Base-by-base conservation (phyloP, 306 rosid genomes). In the Hippophae tibetana region DNA sequence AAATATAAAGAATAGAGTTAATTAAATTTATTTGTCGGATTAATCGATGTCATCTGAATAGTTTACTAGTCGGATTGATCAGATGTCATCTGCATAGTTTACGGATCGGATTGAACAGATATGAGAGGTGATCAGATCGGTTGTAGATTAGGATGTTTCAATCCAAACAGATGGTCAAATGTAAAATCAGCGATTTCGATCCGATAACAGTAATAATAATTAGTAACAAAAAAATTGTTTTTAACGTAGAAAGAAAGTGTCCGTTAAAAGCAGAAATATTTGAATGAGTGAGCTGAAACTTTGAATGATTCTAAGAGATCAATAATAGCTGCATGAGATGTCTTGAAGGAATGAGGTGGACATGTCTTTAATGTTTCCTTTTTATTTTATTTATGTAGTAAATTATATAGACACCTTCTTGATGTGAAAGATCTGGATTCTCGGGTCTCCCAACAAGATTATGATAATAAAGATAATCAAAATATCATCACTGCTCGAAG, bases 361-460 rank as follows among this genome's bases (percentile, higher is more conserved):
- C 61, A 18, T 60, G 26, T 43, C 43, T 57, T 40, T 18, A 25
- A 49, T 46, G 1, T 7, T 44, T 38, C 18, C 11, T 45, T 47
- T 8, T 54, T 14, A 1, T n/a, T 65, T 18, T 31, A 31, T 31
- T 64, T 47, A 13, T 57, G 18, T 31, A n/a, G 42, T 56, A 57
- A 13, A 25, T 9, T 5, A 7, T 43, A 42, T 10, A n/a, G 48
- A 66, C 27, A 41, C 55, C 31, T 49, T 67, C 63, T 61, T 62
- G 70, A 62, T 47, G 56, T 67, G 52, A 76, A 45, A 68, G 70
- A 56, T 71, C 74, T 49, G 51, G 65, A 71, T 72, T 70, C 48
- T 60, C 11, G 69, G 75, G 61, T 54, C 61, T 56, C 57, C n/a
- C 38, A 53, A 57, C 31, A 14, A 56, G 57, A 53, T 57, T 56